These are phyloP conservation scores for Ceratocystiopsis brevicomis DNA, from an alignment of 2,329 filamentous ascomycete genomes.

Conservation along the genomic window DNA sequence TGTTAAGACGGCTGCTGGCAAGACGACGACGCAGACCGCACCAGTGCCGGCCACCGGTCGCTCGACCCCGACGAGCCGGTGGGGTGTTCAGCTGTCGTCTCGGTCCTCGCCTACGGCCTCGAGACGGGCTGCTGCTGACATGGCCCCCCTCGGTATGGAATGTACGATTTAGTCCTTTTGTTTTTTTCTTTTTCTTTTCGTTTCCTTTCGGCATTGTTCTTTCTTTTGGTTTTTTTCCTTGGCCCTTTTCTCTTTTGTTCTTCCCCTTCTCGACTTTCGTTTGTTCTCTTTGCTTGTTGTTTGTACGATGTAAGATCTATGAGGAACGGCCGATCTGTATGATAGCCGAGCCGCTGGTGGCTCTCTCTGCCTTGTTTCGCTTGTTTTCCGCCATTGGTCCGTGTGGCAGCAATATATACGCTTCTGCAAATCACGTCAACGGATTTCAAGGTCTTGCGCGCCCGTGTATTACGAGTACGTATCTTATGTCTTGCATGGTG, in stretches of 20 bases:
- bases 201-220: not conserved
- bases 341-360: too few species aligned
- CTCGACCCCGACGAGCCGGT: not conserved
- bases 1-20: not conserved
- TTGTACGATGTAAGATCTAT: too few species aligned
- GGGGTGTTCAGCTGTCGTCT: conserved; percentile 6
- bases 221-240: not conserved
- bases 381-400: too few species aligned
- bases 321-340: too few species aligned
- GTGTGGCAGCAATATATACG: too few species aligned
- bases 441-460: too few species aligned
- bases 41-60: not conserved
- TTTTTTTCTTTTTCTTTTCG: not conserved
- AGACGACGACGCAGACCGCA: not conserved
- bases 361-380: too few species aligned
- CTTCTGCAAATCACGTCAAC: too few species aligned
- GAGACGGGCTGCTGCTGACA: too few species aligned
- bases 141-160: conserved; percentile 7
- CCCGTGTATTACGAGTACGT: too few species aligned
- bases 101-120: conserved; percentile 2
- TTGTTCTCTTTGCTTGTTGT: not conserved
- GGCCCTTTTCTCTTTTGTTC: too few species aligned
- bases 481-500: too few species aligned
- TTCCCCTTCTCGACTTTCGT: not conserved
- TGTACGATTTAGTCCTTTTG: conserved; percentile 3